Percentiles rank a stretch among this genome's conserved stretches.
These are phyloP conservation scores for Phytophthora citricola DNA, from an alignment of 352 stramenopile species.

Conservation along the genomic window DNA sequence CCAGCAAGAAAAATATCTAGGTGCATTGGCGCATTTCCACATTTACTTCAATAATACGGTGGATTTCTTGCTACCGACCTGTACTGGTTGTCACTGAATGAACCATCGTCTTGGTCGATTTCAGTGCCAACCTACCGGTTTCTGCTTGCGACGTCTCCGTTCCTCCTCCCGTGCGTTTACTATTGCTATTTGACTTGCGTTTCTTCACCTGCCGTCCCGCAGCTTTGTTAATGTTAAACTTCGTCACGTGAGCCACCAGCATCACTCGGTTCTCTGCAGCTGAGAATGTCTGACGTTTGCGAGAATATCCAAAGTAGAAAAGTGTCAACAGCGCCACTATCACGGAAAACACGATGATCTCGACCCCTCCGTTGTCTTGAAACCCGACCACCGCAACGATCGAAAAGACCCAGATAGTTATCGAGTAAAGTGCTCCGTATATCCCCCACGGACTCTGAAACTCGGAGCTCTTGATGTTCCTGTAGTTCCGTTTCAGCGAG, in stretches of 20 bases:
- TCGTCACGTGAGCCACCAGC: constrained; percentile 54
- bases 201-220: constrained; percentile 5
- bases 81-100: background rate
- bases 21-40: too few relatives aligned
- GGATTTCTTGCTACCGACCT: background rate
- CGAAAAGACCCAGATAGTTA: constrained; percentile 34
- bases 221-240: constrained; percentile 39
- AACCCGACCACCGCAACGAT: constrained; percentile 37
- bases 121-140: background rate
- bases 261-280: constrained; percentile 49
- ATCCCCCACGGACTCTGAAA: constrained; percentile 51
- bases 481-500: constrained; percentile 42
- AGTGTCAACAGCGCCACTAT: constrained; percentile 20
- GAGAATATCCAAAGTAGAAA: constrained; percentile 49
- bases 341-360: constrained; percentile 29
- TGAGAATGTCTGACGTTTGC: constrained; percentile 47
- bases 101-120: constrained; percentile 28
- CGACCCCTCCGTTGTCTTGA: constrained; percentile 31
- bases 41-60: too few relatives aligned
- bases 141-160: constrained; percentile 21
- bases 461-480: constrained; percentile 47
- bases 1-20: too few relatives aligned
- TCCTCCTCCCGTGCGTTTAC: constrained; percentile 20
- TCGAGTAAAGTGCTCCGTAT: constrained; percentile 33
- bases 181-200: constrained; percentile 8